A percentile compares a stretch with the other conserved stretches of the same genome.
Conservation (phyloP, 495 filamentous ascomycete species). For the Aspergillus saccharolyticus region DNA sequence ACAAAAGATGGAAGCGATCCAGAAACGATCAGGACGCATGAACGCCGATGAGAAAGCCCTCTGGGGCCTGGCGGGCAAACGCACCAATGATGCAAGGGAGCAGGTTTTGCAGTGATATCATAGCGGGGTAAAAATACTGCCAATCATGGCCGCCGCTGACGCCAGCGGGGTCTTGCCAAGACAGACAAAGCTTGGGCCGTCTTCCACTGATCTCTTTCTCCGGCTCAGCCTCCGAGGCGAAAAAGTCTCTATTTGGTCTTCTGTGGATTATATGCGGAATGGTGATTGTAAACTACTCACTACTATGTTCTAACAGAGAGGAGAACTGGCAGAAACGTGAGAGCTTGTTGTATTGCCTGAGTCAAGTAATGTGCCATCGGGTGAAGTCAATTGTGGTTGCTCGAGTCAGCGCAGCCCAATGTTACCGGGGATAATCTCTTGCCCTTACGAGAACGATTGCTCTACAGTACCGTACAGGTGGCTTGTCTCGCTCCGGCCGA, state of each 20-base stretch:
- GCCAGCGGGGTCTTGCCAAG: conserved; percentile 18
- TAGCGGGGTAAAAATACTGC: conserved; percentile 2
- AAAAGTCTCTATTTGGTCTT: background rate
- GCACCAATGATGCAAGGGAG: conserved; percentile 12
- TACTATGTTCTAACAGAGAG: too few relatives aligned
- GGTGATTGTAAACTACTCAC: too few relatives aligned
- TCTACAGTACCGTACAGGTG: background rate
- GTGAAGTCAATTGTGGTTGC: background rate
- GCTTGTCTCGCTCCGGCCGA: conserved; percentile 1
- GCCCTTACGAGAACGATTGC: too few relatives aligned
- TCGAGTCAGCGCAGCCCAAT: background rate
- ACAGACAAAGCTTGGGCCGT: conserved; percentile 19
- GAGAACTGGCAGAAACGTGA: too few relatives aligned
- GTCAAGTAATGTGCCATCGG: background rate
- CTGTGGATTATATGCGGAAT: too few relatives aligned
- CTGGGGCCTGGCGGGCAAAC: conserved; percentile 6
- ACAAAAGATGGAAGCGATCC: conserved; percentile 9
- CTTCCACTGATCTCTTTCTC: conserved; percentile 16
- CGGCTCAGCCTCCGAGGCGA: background rate
- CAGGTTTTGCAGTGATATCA: conserved; percentile 15
- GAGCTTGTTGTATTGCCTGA: background rate
- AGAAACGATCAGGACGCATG: conserved; percentile 5
- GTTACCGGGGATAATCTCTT: background rate
- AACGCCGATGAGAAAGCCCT: conserved; percentile 13
- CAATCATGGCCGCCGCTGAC: conserved; percentile 21